phyloP scores from a whole-genome alignment of 2,329 filamentous ascomycete genomes.

The Paracoccidioides lutzii region DNA sequence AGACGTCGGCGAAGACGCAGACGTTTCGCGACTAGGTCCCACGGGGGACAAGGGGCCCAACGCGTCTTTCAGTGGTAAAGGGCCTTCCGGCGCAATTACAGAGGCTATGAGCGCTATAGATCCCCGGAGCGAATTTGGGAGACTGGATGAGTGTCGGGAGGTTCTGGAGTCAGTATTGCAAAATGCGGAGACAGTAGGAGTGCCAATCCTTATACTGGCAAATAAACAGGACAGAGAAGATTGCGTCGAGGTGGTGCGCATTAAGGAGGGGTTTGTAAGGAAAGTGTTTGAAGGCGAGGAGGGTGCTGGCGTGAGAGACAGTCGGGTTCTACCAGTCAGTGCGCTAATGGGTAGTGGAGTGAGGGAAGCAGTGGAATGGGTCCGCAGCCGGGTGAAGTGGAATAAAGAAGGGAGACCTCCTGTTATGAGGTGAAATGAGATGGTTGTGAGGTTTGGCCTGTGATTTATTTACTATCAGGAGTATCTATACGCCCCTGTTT shows the following conservation, averaged over 20 bases:
- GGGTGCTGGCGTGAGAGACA: conserved; percentile 73
- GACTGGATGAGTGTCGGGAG: conserved; percentile 75
- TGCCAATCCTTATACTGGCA: conserved; percentile 80
- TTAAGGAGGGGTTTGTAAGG: conserved; percentile 92
- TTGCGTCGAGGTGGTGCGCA: conserved; percentile 90
- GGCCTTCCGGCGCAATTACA: conserved; percentile 15
- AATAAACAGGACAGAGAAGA: conserved; percentile 98
- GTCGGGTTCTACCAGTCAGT: conserved; percentile 77
- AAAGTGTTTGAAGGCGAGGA: conserved; percentile 93
- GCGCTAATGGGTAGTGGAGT: conserved; percentile 76
- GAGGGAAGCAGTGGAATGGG: conserved; percentile 91
- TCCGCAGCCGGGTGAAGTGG: conserved; percentile 84
- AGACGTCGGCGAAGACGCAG: conserved; percentile 70
- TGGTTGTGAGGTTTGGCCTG: background rate
- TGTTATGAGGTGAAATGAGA: conserved; percentile 61
- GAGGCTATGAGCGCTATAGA: conserved; percentile 26
- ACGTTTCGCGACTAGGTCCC: conserved; percentile 40
- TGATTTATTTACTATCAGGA: background rate
- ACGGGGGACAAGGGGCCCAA: conserved; percentile 1
- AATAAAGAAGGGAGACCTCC: conserved; percentile 89
- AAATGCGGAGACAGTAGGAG: conserved; percentile 75
- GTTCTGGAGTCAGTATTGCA: conserved; percentile 85
- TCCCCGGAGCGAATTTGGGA: conserved; percentile 28
- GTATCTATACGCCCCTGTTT: background rate
- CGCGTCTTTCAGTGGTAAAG: background rate